Conservation (phyloP, 495 filamentous ascomycete genomes). For the Neurospora pannonica region DNA sequence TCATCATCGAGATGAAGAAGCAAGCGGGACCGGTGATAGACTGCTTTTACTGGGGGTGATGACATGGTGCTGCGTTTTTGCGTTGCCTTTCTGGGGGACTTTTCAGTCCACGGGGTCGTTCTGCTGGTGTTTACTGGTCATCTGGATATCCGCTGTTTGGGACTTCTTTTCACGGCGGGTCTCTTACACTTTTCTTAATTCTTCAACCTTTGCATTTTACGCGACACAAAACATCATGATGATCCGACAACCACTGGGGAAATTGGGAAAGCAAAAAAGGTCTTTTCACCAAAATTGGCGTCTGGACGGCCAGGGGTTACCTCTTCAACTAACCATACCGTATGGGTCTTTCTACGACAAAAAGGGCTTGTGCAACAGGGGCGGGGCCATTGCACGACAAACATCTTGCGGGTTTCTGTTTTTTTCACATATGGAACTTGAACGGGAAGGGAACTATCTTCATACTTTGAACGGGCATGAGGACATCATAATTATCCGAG, state of each 20-base stretch:
- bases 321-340: conserved; percentile 1
- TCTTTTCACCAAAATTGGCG: conserved; percentile 13
- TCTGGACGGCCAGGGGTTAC: conserved; percentile 19
- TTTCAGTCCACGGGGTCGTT: conserved; percentile 17
- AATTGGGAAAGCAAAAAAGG: conserved; percentile 20
- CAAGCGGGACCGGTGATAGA: conserved; percentile 9
- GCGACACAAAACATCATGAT: conserved; percentile 13
- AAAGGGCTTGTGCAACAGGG: neutral
- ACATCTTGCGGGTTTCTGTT: neutral
- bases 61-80: conserved; percentile 18
- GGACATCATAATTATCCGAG: neutral
- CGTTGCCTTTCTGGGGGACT: conserved; percentile 24
- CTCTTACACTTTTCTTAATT: conserved; percentile 8
- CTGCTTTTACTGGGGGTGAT: conserved; percentile 16
- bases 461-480: neutral
- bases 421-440: neutral
- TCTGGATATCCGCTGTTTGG: conserved; percentile 27
- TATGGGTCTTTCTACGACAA: neutral
- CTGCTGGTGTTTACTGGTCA: conserved; percentile 22
- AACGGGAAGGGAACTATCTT: neutral
- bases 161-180: conserved; percentile 6
- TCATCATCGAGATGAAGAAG: conserved; percentile 12
- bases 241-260: conserved; percentile 17
- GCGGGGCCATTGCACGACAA: neutral
- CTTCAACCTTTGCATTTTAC: conserved; percentile 4